Evolutionary conservation across 2,329 filamentous ascomycete species (phyloP).

Genomic region (Nemania sp.): DNA sequence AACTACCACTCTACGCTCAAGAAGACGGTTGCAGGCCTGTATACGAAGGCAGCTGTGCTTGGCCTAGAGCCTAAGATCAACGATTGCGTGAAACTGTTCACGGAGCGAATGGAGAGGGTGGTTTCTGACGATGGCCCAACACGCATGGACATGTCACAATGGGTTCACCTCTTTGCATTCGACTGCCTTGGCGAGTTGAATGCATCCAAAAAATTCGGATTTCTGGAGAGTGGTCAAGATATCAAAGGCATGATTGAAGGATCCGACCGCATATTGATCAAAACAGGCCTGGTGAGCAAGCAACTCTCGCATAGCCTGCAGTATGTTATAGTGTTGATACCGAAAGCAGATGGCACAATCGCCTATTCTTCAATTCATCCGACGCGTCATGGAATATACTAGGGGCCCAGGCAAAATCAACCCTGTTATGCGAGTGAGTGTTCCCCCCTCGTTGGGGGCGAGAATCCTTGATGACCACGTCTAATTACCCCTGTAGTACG

Average conservation of each 20-base stretch:
- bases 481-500: neutral
- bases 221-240: slow-evolving; percentile 12
- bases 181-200: slow-evolving; percentile 6
- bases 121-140: neutral
- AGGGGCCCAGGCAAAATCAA: neutral
- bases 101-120: neutral
- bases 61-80: slow-evolving; percentile 28
- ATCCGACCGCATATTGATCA: slow-evolving; percentile 3
- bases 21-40: slow-evolving; percentile 14
- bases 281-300: neutral
- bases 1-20: slow-evolving; percentile 12
- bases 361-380: neutral
- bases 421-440: neutral
- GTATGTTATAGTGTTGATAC: neutral
- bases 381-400: neutral
- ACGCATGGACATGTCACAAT: slow-evolving; percentile 11
- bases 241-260: slow-evolving; percentile 9
- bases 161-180: slow-evolving; percentile 10
- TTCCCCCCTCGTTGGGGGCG: neutral
- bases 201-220: neutral
- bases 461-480: neutral
- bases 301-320: neutral
- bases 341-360: neutral
- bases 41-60: slow-evolving; percentile 20
- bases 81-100: slow-evolving; percentile 20